Evolutionary conservation across 1,139 yeast species (phyloP), one percentile per base, ranked within the genome.

Genomic region (Taiozyma sp.): DNA sequence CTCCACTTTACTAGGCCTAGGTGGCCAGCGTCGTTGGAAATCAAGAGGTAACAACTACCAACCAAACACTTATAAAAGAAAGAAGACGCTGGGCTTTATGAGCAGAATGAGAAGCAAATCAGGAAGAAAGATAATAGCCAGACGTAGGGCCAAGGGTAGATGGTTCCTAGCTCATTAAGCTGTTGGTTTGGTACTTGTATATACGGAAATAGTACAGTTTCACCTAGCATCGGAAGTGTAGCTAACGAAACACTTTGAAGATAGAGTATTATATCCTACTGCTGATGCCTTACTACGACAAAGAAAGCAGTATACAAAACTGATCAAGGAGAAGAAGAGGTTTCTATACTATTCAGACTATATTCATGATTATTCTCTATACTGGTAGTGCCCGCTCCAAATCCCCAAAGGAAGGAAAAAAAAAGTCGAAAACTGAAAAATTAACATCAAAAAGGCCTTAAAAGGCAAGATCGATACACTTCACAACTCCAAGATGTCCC

Each of bases 11-110:
- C 51, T 57, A 70, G 47, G 51, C 1, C 44, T 51, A 2, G 79
- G 65, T 69, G 81, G 58, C 63, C 79, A 79, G 65, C 70, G 76
- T 71, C 80, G 97, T 73, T 85, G 92, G 84, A 84, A 87, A 67
- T 77, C 91, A 30, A 83, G 96, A 74, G 99, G 99, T 70, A 87
- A 90, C 71, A 90, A 96, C 24, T 93, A 87, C 70, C 98, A 92
- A 69, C 98, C 99, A 45, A 86, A 92, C 53, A 91, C 96, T 1
- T 74, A 89, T 57, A 90, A 88, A 67, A 80, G 98, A 68, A 93
- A 93, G 75, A 84, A 97, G 70, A 84, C 87, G 38, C 79, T 88
- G 55, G 99, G 99, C 0, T 93, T 92, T 62, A 75, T 93, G 64
- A 93, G 96, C n/a, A 82, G 97, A 66, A 79, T 87, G 70, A 81